Evolutionary conservation across 352 stramenopile genomes (phyloP).

Genomic region (Pythium plurisporium): DNA sequence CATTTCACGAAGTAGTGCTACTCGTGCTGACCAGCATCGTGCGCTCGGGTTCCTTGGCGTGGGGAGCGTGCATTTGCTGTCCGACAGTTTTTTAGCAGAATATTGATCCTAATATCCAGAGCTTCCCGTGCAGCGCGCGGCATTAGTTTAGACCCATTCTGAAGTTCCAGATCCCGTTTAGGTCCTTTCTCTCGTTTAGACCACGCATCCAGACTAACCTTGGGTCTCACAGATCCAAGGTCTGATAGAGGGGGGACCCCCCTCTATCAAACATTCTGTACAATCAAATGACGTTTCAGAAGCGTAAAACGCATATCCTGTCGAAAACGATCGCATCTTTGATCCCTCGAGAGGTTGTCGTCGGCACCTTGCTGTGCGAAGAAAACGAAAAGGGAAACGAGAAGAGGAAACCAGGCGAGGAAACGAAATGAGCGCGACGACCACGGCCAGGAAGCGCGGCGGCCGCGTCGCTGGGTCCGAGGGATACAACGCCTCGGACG

Average conservation of each 20-base stretch:
- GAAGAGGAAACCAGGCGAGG: too few relatives aligned
- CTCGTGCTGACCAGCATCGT: too few relatives aligned
- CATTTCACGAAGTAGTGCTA: too few relatives aligned
- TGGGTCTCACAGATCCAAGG: neutral
- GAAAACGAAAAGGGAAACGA: neutral
- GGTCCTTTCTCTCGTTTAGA: neutral
- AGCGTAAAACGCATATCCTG: neutral
- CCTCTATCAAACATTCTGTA: neutral
- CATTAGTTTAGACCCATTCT: neutral
- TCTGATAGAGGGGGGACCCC: neutral
- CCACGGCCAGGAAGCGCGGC: neutral
- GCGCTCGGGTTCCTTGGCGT: too few relatives aligned
- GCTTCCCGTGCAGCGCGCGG: neutral
- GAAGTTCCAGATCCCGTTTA: neutral
- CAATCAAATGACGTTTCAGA: neutral
- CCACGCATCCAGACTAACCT: neutral
- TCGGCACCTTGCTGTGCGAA: neutral
- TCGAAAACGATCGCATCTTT: neutral
- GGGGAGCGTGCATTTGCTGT: too few relatives aligned
- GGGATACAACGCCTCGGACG: neutral
- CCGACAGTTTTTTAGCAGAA: too few relatives aligned
- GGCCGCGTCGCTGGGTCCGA: neutral
- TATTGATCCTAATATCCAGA: neutral
- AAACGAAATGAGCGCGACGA: neutral
- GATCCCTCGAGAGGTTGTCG: neutral